Evolutionary conservation across 2,329 filamentous ascomycete species (phyloP).

Genomic region (Monilinia polystroma): DNA sequence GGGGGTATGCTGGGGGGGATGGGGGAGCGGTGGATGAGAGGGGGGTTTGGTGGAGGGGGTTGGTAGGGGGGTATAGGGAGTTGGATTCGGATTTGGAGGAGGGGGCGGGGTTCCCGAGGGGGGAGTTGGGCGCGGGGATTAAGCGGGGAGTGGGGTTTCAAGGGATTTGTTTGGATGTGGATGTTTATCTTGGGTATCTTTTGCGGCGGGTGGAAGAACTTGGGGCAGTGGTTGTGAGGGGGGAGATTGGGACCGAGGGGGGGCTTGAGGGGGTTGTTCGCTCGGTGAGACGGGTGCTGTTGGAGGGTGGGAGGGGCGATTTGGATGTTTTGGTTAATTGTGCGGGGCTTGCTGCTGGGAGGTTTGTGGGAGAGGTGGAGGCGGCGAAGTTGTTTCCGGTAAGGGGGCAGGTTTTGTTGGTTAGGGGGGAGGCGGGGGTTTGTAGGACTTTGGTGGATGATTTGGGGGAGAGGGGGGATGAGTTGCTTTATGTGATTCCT

Average conservation of each 20-base stretch:
- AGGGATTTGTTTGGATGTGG: constrained; percentile 29
- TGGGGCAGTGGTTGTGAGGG: constrained; percentile 23
- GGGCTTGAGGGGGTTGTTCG: constrained; percentile 27
- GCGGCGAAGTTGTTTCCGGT: constrained; percentile 43
- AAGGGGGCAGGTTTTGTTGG: constrained; percentile 48
- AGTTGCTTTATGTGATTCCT: constrained; percentile 44
- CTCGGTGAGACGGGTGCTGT: too few species aligned
- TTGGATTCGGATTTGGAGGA: not conserved
- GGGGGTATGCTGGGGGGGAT: not conserved
- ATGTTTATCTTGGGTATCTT: constrained; percentile 30
- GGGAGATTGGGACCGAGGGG: not conserved
- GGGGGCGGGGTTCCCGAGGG: not conserved
- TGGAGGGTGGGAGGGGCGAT: not conserved
- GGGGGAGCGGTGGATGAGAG: not conserved
- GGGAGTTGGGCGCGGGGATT: constrained; percentile 15
- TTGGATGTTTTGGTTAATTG: constrained; percentile 44
- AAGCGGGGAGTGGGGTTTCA: constrained; percentile 27
- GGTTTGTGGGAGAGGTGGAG: constrained; percentile 41
- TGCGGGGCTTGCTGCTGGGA: constrained; percentile 44
- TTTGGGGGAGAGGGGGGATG: not conserved
- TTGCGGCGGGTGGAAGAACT: constrained; percentile 32
- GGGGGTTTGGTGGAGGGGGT: not conserved
- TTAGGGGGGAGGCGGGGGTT: constrained; percentile 43
- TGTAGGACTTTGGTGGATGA: not conserved
- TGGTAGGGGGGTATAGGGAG: not conserved